phyloP scores from a whole-genome alignment of 2,329 filamentous ascomycete species.

The Aureobasidium namibiae region DNA sequence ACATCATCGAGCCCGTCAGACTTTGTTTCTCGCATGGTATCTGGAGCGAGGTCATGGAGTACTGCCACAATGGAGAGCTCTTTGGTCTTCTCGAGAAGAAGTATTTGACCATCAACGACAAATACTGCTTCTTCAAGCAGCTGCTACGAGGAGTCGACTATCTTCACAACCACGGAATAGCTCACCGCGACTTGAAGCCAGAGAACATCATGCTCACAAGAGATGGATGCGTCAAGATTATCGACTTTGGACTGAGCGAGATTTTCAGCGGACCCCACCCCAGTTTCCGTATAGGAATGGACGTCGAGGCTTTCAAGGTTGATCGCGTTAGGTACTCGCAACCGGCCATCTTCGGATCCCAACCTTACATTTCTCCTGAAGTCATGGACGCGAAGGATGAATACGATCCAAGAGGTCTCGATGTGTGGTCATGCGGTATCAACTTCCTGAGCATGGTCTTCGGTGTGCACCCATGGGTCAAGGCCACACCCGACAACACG shows the following conservation, averaged over 20 bases:
- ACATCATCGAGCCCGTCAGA: slow-evolving; percentile 72
- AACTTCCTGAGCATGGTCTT: slow-evolving; percentile 73
- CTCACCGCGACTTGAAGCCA: slow-evolving; percentile 83
- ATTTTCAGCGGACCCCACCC: slow-evolving; percentile 78
- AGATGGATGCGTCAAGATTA: slow-evolving; percentile 79
- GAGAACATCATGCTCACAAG: slow-evolving; percentile 76
- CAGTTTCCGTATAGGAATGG: slow-evolving; percentile 62
- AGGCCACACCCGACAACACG: slow-evolving; percentile 47
- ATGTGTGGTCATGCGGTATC: slow-evolving; percentile 80
- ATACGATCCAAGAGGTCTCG: slow-evolving; percentile 69
- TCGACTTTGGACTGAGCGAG: slow-evolving; percentile 84
- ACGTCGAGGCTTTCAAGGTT: slow-evolving; percentile 50
- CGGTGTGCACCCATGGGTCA: slow-evolving; percentile 65
- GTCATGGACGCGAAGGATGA: slow-evolving; percentile 59
- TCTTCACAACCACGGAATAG: slow-evolving; percentile 74
- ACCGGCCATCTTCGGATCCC: slow-evolving; percentile 75
- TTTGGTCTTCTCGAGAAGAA: slow-evolving; percentile 63
- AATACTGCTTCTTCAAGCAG: slow-evolving; percentile 80
- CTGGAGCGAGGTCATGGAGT: slow-evolving; percentile 93
- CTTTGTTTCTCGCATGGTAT: slow-evolving; percentile 64
- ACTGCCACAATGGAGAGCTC: slow-evolving; percentile 73
- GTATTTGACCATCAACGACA: slow-evolving; percentile 61
- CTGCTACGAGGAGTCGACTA: slow-evolving; percentile 74
- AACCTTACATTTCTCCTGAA: slow-evolving; percentile 82
- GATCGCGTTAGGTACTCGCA: slow-evolving; percentile 62